phyloP scores from a whole-genome alignment of 306 rosid genomes.

The Echinosophora koreensis region DNA sequence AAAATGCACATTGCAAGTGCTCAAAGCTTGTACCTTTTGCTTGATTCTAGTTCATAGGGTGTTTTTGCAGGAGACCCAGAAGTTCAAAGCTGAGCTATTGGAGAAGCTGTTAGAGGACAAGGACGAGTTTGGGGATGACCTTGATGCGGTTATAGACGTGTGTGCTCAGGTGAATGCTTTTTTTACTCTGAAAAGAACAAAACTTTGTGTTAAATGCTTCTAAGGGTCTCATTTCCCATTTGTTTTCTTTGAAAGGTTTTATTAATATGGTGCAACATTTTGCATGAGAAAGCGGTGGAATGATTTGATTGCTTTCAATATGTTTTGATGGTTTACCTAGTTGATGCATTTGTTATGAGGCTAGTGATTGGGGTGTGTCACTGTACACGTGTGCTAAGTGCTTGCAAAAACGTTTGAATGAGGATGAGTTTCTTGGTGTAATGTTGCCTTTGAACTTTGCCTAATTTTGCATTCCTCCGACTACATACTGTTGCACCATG shows the following conservation, averaged over 20 bases:
- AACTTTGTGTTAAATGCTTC: background rate
- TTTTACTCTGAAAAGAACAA: background rate
- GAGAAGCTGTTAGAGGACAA: conserved; percentile 60
- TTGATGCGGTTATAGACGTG: conserved; percentile 53
- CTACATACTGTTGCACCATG: background rate
- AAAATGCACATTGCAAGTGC: background rate
- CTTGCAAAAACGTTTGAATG: conserved; percentile 35
- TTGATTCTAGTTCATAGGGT: background rate
- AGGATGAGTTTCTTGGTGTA: background rate
- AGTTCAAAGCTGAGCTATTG: conserved; percentile 62
- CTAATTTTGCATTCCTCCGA: background rate
- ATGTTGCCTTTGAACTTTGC: background rate
- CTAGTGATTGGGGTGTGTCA: background rate
- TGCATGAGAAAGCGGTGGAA: background rate
- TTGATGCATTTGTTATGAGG: conserved; percentile 20
- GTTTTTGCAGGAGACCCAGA: conserved; percentile 63
- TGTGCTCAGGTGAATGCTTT: conserved; percentile 55
- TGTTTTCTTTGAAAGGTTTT: background rate
- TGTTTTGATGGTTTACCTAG: conserved; percentile 3
- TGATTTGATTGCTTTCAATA: background rate
- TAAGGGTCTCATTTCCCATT: conserved; percentile 10
- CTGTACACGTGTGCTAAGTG: conserved; percentile 1
- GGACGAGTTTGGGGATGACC: conserved; percentile 67
- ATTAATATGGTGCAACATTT: background rate
- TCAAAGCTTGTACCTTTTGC: background rate